Evolutionary conservation across 2,329 filamentous ascomycete species (phyloP).

Genomic region (Pyrenophora seminiperda): DNA sequence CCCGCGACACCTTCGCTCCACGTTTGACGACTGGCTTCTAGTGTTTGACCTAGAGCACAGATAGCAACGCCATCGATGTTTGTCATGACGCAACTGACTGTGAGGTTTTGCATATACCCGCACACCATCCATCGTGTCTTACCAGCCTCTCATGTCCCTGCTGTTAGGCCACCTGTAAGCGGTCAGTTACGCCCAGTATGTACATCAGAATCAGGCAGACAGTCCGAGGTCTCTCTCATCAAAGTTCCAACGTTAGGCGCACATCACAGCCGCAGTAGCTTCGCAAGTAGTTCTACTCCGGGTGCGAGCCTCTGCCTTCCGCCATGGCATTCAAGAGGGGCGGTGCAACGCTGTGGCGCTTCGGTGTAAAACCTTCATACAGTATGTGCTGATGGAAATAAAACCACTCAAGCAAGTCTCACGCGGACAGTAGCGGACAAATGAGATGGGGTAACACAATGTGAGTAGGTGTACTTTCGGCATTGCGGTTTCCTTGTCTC

Average conservation of each 20-base stretch:
- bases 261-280: background rate
- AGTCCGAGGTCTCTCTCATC: background rate
- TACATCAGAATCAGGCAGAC: no score
- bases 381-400: background rate
- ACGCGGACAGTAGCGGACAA: constrained; percentile 4
- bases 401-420: background rate
- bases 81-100: background rate
- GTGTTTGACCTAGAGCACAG: constrained; percentile 3
- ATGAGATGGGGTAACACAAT: background rate
- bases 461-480: background rate
- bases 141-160: background rate
- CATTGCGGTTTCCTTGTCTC: background rate
- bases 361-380: background rate
- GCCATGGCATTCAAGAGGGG: constrained; percentile 2
- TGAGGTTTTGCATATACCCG: no score
- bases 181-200: background rate
- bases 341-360: constrained; percentile 1
- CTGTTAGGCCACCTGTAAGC: constrained; percentile 1
- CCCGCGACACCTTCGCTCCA: constrained; percentile 3
- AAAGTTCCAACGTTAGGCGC: background rate
- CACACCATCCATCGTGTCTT: no score
- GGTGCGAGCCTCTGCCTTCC: constrained; percentile 5
- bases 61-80: background rate
- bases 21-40: constrained; percentile 1
- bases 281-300: constrained; percentile 6